phyloP scores from a whole-genome alignment of 768 basidiomycete genomes.

The Agaricus subrufescens region DNA sequence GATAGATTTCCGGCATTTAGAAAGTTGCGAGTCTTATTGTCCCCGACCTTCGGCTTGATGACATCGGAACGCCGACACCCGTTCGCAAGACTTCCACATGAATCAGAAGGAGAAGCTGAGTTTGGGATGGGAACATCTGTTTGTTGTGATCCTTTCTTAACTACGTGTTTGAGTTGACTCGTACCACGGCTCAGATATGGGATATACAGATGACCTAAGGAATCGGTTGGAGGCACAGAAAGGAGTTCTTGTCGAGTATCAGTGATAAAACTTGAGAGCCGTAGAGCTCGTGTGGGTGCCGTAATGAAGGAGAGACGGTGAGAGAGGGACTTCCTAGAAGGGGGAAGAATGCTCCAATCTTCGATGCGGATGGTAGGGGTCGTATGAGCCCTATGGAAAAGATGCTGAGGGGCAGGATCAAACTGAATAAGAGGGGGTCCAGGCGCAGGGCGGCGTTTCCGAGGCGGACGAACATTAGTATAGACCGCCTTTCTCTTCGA shows the following conservation, averaged over 20 bases:
- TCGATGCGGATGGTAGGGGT: constrained; percentile 2
- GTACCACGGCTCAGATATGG: too few species aligned
- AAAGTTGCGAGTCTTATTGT: too few species aligned
- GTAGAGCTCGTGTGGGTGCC: background rate
- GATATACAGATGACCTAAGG: background rate
- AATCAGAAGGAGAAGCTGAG: too few species aligned
- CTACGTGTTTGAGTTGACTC: too few species aligned
- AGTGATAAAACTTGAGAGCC: background rate
- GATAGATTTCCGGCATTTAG: too few species aligned
- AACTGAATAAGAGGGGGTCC: background rate
- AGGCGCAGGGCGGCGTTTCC: background rate
- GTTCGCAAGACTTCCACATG: too few species aligned
- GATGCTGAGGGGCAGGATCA: background rate
- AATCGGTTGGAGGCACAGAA: background rate
- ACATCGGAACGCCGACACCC: too few species aligned
- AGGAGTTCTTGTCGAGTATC: background rate
- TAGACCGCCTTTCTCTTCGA: background rate
- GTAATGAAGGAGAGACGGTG: background rate
- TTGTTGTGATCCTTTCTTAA: too few species aligned
- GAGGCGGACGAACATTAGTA: background rate
- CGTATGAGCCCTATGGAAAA: background rate
- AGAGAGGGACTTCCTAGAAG: background rate
- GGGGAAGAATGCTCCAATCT: constrained; percentile 3
- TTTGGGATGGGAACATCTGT: too few species aligned
- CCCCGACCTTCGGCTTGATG: too few species aligned